Evolutionary conservation across 768 basidiomycete species (phyloP).

Genomic region (Kwoniella europaea): DNA sequence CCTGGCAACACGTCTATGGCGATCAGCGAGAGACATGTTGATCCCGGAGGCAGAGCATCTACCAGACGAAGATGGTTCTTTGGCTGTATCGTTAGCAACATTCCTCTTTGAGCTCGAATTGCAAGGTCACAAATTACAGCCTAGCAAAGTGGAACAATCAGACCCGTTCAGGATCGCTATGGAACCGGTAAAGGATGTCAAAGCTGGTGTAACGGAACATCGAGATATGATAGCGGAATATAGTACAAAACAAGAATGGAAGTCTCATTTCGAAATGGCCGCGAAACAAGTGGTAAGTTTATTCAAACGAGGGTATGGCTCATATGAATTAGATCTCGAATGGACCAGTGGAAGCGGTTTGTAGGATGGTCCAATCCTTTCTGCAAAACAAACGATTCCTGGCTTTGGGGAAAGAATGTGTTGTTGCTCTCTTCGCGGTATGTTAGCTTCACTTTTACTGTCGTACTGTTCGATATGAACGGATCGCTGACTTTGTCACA

Average conservation of each 20-base stretch:
- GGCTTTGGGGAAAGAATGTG: constrained; percentile 9
- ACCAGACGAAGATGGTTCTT: constrained; percentile 26
- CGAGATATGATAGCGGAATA: constrained; percentile 7
- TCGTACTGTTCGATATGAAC: background rate
- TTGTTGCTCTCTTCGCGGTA: constrained; percentile 26
- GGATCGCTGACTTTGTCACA: background rate
- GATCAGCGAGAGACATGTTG: background rate
- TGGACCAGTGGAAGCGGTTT: constrained; percentile 12
- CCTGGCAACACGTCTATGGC: constrained; percentile 14
- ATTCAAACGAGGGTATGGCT: background rate
- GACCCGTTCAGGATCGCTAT: constrained; percentile 29
- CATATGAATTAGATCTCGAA: constrained; percentile 4
- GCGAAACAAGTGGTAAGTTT: constrained; percentile 23
- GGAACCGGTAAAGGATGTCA: constrained; percentile 5
- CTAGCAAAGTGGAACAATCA: background rate
- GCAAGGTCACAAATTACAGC: background rate
- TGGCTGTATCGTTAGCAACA: background rate
- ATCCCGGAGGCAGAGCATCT: constrained; percentile 27
- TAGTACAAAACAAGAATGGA: constrained; percentile 11
- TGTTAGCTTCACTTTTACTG: constrained; percentile 4
- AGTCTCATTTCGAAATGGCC: constrained; percentile 11
- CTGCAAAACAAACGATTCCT: constrained; percentile 13
- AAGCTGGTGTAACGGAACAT: constrained; percentile 14
- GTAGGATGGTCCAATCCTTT: constrained; percentile 21
- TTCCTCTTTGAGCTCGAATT: constrained; percentile 30